Conservation (phyloP, 2,329 filamentous ascomycete genomes). For the Neonectria punicea region DNA sequence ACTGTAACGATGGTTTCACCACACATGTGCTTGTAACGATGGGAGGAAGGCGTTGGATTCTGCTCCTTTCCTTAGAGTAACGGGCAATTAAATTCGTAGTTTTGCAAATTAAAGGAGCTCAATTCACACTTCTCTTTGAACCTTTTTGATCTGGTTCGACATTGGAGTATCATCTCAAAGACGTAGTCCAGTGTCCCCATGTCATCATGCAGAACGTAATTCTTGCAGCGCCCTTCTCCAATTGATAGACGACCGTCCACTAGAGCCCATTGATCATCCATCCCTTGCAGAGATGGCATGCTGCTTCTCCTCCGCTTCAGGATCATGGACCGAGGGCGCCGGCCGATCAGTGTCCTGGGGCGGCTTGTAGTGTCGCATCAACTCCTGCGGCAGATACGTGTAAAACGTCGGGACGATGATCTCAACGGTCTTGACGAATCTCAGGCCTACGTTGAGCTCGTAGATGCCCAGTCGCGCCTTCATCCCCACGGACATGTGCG, state of each 20-base stretch:
- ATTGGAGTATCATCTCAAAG: background rate
- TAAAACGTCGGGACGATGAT: slow-evolving; percentile 71
- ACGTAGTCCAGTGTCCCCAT: background rate
- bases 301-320: slow-evolving; percentile 44
- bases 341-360: slow-evolving; percentile 59
- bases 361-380: slow-evolving; percentile 74
- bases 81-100: background rate
- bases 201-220: background rate
- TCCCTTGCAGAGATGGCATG: slow-evolving; percentile 33
- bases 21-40: slow-evolving; percentile 14
- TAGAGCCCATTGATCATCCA: slow-evolving; percentile 11
- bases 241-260: background rate
- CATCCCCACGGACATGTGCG: slow-evolving; percentile 70
- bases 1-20: slow-evolving; percentile 11
- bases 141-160: background rate
- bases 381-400: slow-evolving; percentile 72
- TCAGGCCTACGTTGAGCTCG: slow-evolving; percentile 69
- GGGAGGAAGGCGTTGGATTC: slow-evolving; percentile 22
- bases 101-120: background rate
- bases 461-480: slow-evolving; percentile 67
- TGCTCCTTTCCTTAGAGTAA: slow-evolving; percentile 21
- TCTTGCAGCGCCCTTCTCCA: slow-evolving; percentile 1
- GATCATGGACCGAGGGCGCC: slow-evolving; percentile 56
- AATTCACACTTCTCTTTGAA: background rate
- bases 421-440: slow-evolving; percentile 70